phyloP scores from a whole-genome alignment of 306 rosid genomes.

The Betula pendula region DNA sequence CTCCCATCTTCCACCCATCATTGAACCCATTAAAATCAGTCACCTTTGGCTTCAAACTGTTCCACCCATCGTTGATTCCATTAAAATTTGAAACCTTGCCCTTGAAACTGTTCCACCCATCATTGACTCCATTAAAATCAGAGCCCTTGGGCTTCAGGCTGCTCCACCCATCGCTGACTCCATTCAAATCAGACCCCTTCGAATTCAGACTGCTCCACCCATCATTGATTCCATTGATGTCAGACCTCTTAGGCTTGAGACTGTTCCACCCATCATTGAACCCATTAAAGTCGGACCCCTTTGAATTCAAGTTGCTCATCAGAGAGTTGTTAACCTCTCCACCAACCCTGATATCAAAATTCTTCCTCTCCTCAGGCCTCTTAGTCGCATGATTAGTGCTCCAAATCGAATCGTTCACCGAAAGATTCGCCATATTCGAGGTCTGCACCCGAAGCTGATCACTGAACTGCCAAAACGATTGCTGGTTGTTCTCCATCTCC shows the following conservation, averaged over 20 bases:
- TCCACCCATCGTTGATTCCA: conserved; percentile 32
- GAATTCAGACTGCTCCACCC: conserved; percentile 22
- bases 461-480: conserved; percentile 82
- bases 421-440: conserved; percentile 53
- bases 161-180: conserved; percentile 29
- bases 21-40: conserved; percentile 29
- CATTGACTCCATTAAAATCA: conserved; percentile 25
- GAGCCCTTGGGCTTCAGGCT: conserved; percentile 21
- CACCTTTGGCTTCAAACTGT: conserved; percentile 24
- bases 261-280: conserved; percentile 14
- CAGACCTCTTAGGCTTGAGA: neutral
- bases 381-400: conserved; percentile 49
- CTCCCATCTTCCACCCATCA: conserved; percentile 48
- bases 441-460: conserved; percentile 77
- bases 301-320: conserved; percentile 24
- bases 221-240: neutral
- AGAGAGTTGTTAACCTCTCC: conserved; percentile 56
- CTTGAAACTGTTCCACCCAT: conserved; percentile 51
- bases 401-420: conserved; percentile 87
- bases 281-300: conserved; percentile 41
- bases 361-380: conserved; percentile 57
- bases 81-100: conserved; percentile 36
- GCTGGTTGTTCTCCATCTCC: conserved; percentile 77
- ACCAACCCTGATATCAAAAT: conserved; percentile 81
- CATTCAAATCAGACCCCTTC: conserved; percentile 32